Base-by-base conservation (phyloP, 2,329 filamentous ascomycete species). In the Pseudohalonectria lignicola region DNA sequence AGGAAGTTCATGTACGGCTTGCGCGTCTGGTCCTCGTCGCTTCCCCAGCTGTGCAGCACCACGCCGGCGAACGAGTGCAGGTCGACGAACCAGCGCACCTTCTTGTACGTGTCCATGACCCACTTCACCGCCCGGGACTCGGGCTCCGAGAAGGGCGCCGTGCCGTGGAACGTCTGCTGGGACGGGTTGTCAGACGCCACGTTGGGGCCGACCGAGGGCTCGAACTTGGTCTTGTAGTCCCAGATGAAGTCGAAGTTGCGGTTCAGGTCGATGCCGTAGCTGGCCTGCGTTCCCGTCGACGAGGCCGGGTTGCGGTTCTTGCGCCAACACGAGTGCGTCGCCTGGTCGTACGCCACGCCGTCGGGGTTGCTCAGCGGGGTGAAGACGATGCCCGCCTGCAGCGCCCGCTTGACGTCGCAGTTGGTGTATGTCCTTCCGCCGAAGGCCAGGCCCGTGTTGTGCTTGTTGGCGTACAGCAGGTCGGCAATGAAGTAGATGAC, bases 201-300 rank as follows among this genome's bases (percentile, higher is more conserved):
- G 16, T 50, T 49, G 7, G 56, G 47, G 21, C 58, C 52, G 21
- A 64, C 67, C 5, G 45, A 47, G 0, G 53, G 41, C 25, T 56
- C 57, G 50, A 70, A 73, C 34, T 59, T 53, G 39, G 55, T 55
- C 23, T 49, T 55, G 47, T 65, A 70, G 53, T 77, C 64, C 67
- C 71, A 77, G 7, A 74, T 50, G 51, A 72, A 70, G 50, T 74
- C 69, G 46, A 74, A 74, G 56, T 74, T 75, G 37, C 71, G 62
- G 53, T 74, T 74, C 36, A 74, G 54, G 45, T 75, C 71, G 23
- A 74, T 57, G 15, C 69, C 69, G 19, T 67, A 40, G 9, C 55
- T 53, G 19, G 43, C 32, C 4, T 48, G 47, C 30, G 52, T 41
- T 4, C 56, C 52, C 0, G 45, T 53, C 1, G 60, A 55, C 19